Evolutionary conservation across 148 eudicot genomes (phyloP).

Genomic region (Chenopodium album): DNA sequence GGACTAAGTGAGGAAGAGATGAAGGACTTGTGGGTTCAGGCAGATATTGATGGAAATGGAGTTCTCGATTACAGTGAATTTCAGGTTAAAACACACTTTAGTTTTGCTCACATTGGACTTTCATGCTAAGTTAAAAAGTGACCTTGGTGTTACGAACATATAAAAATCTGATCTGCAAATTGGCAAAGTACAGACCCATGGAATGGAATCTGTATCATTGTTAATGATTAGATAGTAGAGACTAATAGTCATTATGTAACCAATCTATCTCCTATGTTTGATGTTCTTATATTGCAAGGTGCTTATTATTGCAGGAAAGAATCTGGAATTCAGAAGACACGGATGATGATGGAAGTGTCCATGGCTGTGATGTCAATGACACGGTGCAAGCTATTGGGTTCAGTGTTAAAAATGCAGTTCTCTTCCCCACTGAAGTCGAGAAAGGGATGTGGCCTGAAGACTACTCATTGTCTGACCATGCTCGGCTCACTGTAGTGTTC

Average conservation of each 20-base stretch:
- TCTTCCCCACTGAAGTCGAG: constrained; percentile 94
- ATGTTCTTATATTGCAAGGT: constrained; percentile 6
- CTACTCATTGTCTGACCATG: constrained; percentile 96
- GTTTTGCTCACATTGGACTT: background rate
- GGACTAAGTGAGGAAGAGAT: constrained; percentile 78
- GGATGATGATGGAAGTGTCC: constrained; percentile 36
- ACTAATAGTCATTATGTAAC: background rate
- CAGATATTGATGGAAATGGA: constrained; percentile 90
- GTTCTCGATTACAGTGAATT: constrained; percentile 77
- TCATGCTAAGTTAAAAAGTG: background rate
- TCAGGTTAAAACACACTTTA: constrained; percentile 41
- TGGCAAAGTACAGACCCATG: background rate
- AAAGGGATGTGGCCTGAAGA: constrained; percentile 98
- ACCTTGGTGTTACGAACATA: background rate
- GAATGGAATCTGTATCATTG: background rate
- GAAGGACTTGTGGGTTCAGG: constrained; percentile 91
- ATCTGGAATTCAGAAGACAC: constrained; percentile 66
- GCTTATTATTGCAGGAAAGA: constrained; percentile 52
- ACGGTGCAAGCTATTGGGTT: constrained; percentile 73
- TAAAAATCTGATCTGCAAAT: background rate
- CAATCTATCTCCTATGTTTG: background rate
- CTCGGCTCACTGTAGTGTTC: constrained; percentile 91
- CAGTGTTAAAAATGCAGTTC: constrained; percentile 87
- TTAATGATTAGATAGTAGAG: background rate
- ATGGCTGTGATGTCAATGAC: constrained; percentile 36